phyloP scores from a whole-genome alignment of 179 eudicot species.

The Nepenthes alata region DNA sequence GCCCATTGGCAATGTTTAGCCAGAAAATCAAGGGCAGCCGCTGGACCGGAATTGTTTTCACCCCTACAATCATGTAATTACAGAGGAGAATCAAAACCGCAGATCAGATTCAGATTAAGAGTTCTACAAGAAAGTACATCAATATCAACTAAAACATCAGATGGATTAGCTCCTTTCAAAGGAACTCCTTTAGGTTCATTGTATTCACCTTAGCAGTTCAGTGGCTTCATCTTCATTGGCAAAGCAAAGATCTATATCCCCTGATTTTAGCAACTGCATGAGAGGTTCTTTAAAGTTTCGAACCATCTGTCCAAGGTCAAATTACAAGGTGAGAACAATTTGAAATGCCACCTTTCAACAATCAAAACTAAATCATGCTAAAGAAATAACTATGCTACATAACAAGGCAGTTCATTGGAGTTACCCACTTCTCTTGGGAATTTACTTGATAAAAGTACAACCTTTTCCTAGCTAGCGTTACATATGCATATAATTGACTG shows the following conservation, averaged over 20 bases:
- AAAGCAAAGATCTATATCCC: conserved; percentile 87
- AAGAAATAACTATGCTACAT: no score
- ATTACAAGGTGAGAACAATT: not conserved
- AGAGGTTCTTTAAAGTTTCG: conserved; percentile 55
- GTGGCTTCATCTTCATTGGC: conserved; percentile 97
- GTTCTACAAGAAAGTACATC: no score
- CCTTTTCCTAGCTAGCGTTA: no score
- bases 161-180: not conserved
- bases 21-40: conserved; percentile 72
- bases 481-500: no score
- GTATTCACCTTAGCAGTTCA: conserved; percentile 63
- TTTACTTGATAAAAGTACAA: no score
- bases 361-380: not conserved
- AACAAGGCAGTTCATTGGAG: no score
- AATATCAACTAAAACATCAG: no score
- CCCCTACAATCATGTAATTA: conserved; percentile 30
- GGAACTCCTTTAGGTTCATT: not conserved
- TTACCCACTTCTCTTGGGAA: no score
- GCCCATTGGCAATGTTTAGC: conserved; percentile 83
- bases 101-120: not conserved
- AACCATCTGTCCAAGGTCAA: conserved; percentile 59
- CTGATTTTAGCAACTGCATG: conserved; percentile 58
- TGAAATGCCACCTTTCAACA: not conserved
- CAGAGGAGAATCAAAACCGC: not conserved
- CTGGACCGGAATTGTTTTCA: conserved; percentile 43